A percentile compares a stretch with the other conserved stretches of the same genome.
phyloP scores from a whole-genome alignment of 177 flowering plant genomes.

The Telopea speciosissima region DNA sequence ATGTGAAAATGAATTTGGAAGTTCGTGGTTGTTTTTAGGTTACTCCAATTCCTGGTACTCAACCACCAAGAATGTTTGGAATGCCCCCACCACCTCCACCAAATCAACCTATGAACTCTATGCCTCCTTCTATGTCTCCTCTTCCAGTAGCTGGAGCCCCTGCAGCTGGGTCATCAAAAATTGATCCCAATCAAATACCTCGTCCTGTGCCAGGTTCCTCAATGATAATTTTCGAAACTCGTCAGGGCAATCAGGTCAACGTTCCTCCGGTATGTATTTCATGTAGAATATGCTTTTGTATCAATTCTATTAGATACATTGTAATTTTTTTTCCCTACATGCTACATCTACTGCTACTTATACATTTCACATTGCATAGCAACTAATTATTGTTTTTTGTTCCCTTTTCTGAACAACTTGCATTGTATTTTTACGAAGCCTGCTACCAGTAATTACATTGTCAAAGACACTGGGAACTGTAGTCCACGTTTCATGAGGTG shows the following conservation, averaged over 20 bases:
- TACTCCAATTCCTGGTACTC: constrained; percentile 54
- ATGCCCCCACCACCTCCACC: constrained; percentile 63
- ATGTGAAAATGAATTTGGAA: constrained; percentile 4
- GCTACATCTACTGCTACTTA: not conserved
- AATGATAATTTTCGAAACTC: constrained; percentile 62
- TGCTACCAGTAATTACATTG: constrained; percentile 82
- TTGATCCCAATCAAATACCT: constrained; percentile 97
- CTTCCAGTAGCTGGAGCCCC: constrained; percentile 39
- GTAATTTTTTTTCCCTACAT: not conserved
- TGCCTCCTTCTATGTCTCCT: constrained; percentile 55
- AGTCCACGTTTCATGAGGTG: constrained; percentile 98
- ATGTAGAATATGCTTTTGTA: not conserved
- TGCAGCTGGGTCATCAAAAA: constrained; percentile 55
- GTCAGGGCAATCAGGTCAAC: constrained; percentile 74
- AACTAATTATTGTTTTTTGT: not conserved
- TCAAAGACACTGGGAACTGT: constrained; percentile 87
- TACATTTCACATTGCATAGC: not conserved
- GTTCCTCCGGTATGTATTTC: constrained; percentile 67
- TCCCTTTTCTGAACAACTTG: not conserved
- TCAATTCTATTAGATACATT: too few species aligned
- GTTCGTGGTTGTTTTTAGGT: constrained; percentile 29
- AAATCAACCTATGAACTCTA: constrained; percentile 51
- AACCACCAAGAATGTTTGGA: constrained; percentile 68
- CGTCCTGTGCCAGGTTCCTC: constrained; percentile 68
- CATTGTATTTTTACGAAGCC: constrained; percentile 42